A percentile compares a stretch with the other conserved stretches of the same genome.
These are phyloP conservation scores for Eucalyptus victrix DNA, from an alignment of 345 rosid species.

Conservation along the genomic window DNA sequence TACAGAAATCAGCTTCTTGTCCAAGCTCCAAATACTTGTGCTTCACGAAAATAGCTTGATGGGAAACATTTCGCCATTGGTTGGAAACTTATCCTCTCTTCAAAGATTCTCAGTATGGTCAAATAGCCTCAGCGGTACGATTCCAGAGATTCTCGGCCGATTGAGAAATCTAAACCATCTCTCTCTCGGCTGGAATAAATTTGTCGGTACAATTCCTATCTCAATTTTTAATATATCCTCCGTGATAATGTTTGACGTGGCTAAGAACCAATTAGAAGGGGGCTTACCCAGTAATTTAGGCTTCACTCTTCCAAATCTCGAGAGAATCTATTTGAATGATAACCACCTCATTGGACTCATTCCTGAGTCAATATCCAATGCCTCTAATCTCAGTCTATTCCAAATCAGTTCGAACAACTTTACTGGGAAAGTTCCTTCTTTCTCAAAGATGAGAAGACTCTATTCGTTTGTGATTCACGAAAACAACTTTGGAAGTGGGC, in stretches of 20 bases:
- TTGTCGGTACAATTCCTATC: neutral
- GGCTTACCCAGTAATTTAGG: fast-evolving
- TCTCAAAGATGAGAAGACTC: neutral
- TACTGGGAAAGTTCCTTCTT: neutral
- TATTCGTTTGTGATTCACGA: fast-evolving
- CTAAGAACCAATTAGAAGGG: fast-evolving
- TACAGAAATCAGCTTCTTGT: neutral
- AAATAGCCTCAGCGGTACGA: neutral
- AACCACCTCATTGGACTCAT: neutral
- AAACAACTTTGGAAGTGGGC: neutral
- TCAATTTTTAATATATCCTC: neutral
- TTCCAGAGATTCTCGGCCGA: neutral
- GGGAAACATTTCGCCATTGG: neutral
- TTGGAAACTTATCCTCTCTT: conserved; percentile 4
- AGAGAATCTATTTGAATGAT: fast-evolving
- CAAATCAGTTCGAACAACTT: fast-evolving
- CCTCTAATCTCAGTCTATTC: fast-evolving
- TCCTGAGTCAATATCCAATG: neutral
- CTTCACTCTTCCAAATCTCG: neutral
- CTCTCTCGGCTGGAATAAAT: fast-evolving
- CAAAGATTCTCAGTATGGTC: fast-evolving
- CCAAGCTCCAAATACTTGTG: neutral
- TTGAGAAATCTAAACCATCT: fast-evolving
- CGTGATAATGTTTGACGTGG: fast-evolving
- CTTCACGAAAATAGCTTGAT: neutral